Evolutionary conservation across 1,284 basidiomycete genomes (phyloP).

Genomic region (Xanthoconium separans): DNA sequence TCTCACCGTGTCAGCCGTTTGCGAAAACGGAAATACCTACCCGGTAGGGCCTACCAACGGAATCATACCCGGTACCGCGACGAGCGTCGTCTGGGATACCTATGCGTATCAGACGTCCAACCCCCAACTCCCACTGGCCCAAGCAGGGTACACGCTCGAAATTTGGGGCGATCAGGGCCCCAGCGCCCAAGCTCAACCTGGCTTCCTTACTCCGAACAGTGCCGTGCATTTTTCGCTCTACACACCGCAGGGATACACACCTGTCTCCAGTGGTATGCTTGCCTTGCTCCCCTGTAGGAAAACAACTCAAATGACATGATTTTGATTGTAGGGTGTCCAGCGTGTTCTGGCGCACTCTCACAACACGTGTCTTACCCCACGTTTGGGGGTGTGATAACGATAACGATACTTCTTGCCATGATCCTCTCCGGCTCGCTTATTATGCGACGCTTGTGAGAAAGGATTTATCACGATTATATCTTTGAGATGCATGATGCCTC

Average conservation of each 20-base stretch:
- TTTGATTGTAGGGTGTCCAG: conserved; percentile 57
- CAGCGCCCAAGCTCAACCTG: conserved; percentile 53
- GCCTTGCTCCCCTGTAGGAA: not conserved
- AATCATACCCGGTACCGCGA: conserved; percentile 65
- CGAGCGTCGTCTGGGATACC: conserved; percentile 78
- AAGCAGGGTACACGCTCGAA: conserved; percentile 71
- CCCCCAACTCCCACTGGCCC: conserved; percentile 66
- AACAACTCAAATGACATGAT: not conserved
- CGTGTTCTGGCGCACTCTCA: conserved; percentile 56
- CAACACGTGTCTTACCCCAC: conserved; percentile 55
- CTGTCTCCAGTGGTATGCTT: conserved; percentile 58
- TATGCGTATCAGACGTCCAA: conserved; percentile 70
- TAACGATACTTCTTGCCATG: conserved; percentile 67
- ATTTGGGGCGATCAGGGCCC: conserved; percentile 83
- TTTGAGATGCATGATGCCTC: not conserved
- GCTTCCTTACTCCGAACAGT: conserved; percentile 68
- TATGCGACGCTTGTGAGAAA: conserved; percentile 20
- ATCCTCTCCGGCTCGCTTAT: conserved; percentile 61
- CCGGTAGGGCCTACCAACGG: conserved; percentile 78
- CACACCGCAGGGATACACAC: conserved; percentile 72
- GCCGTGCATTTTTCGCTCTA: conserved; percentile 81
- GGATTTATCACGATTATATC: not conserved
- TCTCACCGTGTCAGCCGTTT: conserved; percentile 78
- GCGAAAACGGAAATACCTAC: conserved; percentile 85
- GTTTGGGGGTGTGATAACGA: conserved; percentile 46